Conservation (phyloP, 441 rosid species). For the Gossypium laxum region DNA sequence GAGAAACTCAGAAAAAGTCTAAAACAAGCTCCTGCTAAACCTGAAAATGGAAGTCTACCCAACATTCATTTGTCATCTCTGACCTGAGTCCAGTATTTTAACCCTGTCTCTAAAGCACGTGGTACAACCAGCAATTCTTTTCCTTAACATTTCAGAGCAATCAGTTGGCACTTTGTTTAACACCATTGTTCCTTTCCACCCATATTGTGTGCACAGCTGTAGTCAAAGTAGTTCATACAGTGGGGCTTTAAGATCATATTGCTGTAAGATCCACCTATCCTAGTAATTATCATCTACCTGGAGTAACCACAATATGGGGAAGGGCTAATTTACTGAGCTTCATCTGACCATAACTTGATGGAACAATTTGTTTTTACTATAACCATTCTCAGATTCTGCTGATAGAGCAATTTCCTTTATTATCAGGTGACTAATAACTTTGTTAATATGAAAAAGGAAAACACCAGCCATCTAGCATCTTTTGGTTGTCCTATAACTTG, state of each 20-base stretch:
- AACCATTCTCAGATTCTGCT: not conserved
- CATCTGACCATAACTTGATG: not conserved
- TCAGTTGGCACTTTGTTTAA: not conserved
- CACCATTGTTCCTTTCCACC: not conserved
- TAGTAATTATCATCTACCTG: not conserved
- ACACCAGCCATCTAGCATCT: not conserved
- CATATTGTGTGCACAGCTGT: not conserved
- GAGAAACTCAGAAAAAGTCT: not conserved
- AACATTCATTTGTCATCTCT: not conserved
- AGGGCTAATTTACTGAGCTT: not conserved
- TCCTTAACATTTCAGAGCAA: not conserved
- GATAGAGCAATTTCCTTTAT: not conserved
- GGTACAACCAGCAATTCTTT: not conserved
- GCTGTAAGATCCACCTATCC: not conserved
- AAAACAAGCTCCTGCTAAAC: not conserved
- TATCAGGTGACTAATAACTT: not conserved
- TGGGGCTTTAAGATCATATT: not conserved
- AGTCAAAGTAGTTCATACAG: not conserved
- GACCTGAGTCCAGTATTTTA: not conserved
- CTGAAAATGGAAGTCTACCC: not conserved
- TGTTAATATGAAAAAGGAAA: not conserved
- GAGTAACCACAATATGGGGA: not conserved
- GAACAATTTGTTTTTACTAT: not conserved
- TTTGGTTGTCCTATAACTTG: not conserved
- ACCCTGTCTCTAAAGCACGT: not conserved